phyloP scores from a whole-genome alignment of 176 grass and related monocot species.

The Leersia perrieri region DNA sequence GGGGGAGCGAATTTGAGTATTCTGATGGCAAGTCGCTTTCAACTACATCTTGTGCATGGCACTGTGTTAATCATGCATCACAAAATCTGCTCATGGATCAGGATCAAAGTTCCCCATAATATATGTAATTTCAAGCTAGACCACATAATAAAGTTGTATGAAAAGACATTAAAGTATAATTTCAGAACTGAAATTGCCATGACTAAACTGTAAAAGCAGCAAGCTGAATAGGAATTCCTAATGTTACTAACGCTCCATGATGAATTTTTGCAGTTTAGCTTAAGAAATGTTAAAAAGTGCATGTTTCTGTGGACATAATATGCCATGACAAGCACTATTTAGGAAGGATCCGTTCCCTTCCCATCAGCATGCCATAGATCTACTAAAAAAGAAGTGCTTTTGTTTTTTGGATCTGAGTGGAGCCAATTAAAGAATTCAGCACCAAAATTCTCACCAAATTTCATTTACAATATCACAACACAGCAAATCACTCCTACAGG shows the following conservation, averaged over 20 bases:
- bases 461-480: not conserved
- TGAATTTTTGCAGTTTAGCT: not conserved
- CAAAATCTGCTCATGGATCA: not conserved
- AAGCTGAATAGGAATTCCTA: not conserved
- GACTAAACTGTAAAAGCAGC: not conserved
- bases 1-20: not conserved
- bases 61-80: slow-evolving; percentile 32
- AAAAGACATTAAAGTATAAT: not conserved
- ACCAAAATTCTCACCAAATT: not conserved
- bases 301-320: not conserved
- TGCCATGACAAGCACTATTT: not conserved
- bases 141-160: not conserved
- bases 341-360: too few relatives aligned
- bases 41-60: slow-evolving; percentile 29
- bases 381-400: not conserved
- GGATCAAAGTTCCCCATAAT: not conserved
- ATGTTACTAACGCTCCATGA: not conserved
- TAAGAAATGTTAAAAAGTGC: not conserved
- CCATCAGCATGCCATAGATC: slow-evolving; percentile 11
- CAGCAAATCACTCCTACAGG: not conserved
- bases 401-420: slow-evolving; percentile 16
- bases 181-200: slow-evolving; percentile 12
- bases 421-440: slow-evolving; percentile 22
- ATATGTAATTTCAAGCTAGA: not conserved
- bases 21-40: slow-evolving; percentile 14